Conservation (phyloP, 75 land plant species). For the Cryptomeria japonica region DNA sequence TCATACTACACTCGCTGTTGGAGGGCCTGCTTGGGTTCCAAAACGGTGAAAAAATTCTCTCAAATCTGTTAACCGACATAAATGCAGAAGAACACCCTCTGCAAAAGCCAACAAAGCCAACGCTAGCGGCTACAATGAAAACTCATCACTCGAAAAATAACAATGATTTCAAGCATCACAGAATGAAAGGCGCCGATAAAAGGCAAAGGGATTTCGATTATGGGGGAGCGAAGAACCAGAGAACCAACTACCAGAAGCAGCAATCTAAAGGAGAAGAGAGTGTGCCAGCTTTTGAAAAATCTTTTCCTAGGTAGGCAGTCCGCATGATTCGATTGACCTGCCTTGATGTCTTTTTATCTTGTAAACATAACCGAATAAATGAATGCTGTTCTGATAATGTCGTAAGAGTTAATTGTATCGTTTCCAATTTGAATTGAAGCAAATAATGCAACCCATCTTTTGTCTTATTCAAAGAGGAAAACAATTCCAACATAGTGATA, state of each 20-base stretch:
- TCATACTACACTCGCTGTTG: background rate
- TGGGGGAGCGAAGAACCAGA: background rate
- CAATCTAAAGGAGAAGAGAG: background rate
- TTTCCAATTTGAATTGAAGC: background rate
- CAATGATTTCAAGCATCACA: background rate
- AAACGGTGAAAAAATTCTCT: background rate
- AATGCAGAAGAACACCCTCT: background rate
- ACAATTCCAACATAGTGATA: background rate
- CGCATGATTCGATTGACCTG: background rate
- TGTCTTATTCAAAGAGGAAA: background rate
- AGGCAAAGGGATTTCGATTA: background rate
- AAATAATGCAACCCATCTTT: background rate
- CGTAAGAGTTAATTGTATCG: background rate
- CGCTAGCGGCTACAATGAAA: background rate
- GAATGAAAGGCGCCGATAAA: background rate
- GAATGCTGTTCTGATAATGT: background rate
- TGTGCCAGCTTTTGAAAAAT: background rate
- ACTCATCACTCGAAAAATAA: background rate
- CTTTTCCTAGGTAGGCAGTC: background rate
- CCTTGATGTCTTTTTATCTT: background rate
- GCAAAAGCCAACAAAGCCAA: background rate
- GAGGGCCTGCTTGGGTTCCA: conserved; percentile 7
- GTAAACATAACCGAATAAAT: background rate
- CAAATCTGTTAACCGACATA: background rate
- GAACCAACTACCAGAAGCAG: background rate